Evolutionary conservation across 2,329 filamentous ascomycete species (phyloP).

Genomic region (Penicillium psychrosexuale): DNA sequence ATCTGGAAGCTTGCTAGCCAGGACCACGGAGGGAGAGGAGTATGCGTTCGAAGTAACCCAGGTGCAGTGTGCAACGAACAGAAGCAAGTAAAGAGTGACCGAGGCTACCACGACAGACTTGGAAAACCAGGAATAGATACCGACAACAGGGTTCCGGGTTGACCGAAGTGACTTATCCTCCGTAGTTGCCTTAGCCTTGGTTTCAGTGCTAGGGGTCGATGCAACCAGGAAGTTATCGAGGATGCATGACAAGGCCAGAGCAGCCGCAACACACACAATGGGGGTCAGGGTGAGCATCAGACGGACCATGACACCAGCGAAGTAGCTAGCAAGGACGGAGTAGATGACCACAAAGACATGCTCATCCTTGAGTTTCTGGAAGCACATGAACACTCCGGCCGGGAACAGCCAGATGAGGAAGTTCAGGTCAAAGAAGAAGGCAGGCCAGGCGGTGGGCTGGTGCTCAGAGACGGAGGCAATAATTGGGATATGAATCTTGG

Average conservation of each 20-base stretch:
- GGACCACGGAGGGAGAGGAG: slow-evolving; percentile 93
- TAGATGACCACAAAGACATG: slow-evolving; percentile 98
- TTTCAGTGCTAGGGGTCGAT: slow-evolving; percentile 54
- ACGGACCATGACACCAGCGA: slow-evolving; percentile 98
- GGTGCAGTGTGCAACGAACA: slow-evolving; percentile 97
- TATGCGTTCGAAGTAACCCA: slow-evolving; percentile 99
- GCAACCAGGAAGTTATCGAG: slow-evolving; percentile 79
- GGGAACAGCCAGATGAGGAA: slow-evolving; percentile 99
- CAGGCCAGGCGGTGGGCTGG: slow-evolving; percentile 97
- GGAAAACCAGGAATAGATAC: slow-evolving; percentile 76
- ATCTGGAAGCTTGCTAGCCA: slow-evolving; percentile 88
- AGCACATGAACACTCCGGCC: slow-evolving; percentile 96
- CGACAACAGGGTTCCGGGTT: slow-evolving; percentile 69
- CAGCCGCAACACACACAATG: slow-evolving; percentile 90
- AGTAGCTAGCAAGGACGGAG: slow-evolving; percentile 94
- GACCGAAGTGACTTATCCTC: slow-evolving; percentile 57
- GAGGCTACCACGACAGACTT: slow-evolving; percentile 73
- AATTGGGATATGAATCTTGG: slow-evolving; percentile 98
- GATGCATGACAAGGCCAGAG: slow-evolving; percentile 81
- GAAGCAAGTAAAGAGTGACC: slow-evolving; percentile 74
- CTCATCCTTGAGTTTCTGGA: slow-evolving; percentile 88
- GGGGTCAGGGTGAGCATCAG: slow-evolving; percentile 97
- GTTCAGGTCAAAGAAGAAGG: slow-evolving; percentile 98
- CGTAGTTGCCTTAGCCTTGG: slow-evolving; percentile 42
- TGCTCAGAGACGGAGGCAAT: slow-evolving; percentile 99